Evolutionary conservation across 768 basidiomycete genomes (phyloP).

Genomic region (Trametes maxima): DNA sequence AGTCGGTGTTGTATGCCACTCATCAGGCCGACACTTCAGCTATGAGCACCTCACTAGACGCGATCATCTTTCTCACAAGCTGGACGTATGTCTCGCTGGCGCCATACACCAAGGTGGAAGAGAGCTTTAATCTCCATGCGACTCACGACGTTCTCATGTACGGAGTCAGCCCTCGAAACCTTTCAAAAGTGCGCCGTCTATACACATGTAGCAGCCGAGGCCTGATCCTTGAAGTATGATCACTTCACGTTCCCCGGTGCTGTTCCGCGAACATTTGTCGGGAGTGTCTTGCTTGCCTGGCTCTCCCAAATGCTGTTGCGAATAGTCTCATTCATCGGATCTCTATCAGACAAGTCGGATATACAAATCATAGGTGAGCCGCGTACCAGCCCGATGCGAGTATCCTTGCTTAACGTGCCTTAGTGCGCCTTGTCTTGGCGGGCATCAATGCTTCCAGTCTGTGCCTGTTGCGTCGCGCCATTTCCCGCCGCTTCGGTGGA

Average conservation of each 20-base stretch:
- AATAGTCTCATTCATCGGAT: slow-evolving; percentile 43
- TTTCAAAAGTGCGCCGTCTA: slow-evolving; percentile 51
- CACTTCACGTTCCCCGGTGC: slow-evolving; percentile 88
- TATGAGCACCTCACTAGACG: slow-evolving; percentile 50
- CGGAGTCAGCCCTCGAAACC: slow-evolving; percentile 48
- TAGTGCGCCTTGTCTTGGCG: slow-evolving; percentile 79
- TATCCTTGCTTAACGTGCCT: background rate
- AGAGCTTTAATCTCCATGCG: slow-evolving; percentile 94
- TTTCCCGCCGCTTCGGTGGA: slow-evolving; percentile 65
- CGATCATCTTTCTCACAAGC: slow-evolving; percentile 48
- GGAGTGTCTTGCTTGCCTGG: slow-evolving; percentile 70
- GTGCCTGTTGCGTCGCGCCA: slow-evolving; percentile 61
- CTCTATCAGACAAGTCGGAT: slow-evolving; percentile 59
- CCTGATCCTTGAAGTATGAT: slow-evolving; percentile 64
- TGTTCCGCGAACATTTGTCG: slow-evolving; percentile 86
- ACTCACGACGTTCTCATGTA: slow-evolving; percentile 85
- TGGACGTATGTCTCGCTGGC: slow-evolving; percentile 75
- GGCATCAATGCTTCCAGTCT: slow-evolving; percentile 64
- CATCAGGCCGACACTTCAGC: no score
- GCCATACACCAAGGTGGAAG: slow-evolving; percentile 96
- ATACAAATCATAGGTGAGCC: slow-evolving; percentile 70
- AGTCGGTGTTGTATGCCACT: background rate
- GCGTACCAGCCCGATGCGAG: no score
- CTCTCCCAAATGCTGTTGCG: slow-evolving; percentile 51
- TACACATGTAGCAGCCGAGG: background rate